These are phyloP conservation scores for Penicillium fimorum DNA, from an alignment of 495 filamentous ascomycete species.

Conservation along the genomic window DNA sequence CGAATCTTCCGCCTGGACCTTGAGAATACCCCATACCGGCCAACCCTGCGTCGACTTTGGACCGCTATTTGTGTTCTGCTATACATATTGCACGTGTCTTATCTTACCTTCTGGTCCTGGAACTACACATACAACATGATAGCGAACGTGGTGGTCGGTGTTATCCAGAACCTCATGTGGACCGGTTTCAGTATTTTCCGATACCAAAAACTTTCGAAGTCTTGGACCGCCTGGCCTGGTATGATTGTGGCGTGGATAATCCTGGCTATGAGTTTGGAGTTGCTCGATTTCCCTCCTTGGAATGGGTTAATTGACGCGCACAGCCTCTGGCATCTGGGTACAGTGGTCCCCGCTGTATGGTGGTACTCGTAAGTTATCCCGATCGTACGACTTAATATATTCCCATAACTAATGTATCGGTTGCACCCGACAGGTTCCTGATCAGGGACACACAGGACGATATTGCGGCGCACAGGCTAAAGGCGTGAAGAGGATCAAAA, in stretches of 20 bases:
- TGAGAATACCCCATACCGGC: conserved; percentile 50
- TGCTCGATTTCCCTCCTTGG: conserved; percentile 89
- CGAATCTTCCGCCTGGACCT: conserved; percentile 79
- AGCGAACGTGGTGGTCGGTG: conserved; percentile 81
- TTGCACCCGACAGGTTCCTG: conserved; percentile 58
- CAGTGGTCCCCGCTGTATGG: conserved; percentile 81
- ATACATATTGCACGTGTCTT: conserved; percentile 76
- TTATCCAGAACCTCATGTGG: conserved; percentile 83
- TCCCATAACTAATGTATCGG: conserved; percentile 22
- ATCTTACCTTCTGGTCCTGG: conserved; percentile 83
- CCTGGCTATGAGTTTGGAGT: conserved; percentile 89
- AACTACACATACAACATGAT: conserved; percentile 98
- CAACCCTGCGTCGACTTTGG: conserved; percentile 67
- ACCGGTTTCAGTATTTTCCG: conserved; percentile 73
- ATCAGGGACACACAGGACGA: conserved; percentile 77
- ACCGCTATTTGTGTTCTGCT: conserved; percentile 65
- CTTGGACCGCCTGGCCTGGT: conserved; percentile 89
- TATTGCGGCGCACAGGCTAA: conserved; percentile 53
- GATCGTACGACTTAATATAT: background rate
- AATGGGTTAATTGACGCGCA: conserved; percentile 87
- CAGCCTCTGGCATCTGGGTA: conserved; percentile 93
- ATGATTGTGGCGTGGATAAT: conserved; percentile 91
- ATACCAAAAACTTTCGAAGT: conserved; percentile 63
- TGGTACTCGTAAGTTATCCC: conserved; percentile 84
- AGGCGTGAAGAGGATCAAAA: conserved; percentile 35